Percentiles rank a stretch among this genome's conserved stretches.
Evolutionary conservation across 1,284 basidiomycete genomes (phyloP).

Genomic region (Coriolopsis trogii): DNA sequence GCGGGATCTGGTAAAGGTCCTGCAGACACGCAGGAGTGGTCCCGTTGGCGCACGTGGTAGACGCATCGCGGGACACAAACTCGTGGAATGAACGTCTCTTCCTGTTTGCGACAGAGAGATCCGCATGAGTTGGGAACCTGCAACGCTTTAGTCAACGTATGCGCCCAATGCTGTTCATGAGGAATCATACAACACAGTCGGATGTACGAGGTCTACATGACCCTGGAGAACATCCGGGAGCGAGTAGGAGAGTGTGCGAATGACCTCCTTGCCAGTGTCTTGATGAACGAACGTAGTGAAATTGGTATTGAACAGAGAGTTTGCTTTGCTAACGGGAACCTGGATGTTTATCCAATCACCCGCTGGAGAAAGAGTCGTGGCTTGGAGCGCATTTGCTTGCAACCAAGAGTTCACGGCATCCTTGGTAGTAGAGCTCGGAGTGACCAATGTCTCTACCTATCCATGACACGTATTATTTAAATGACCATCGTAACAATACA

Average conservation of each 20-base stretch:
- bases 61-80: slow-evolving; percentile 49
- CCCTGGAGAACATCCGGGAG: slow-evolving; percentile 39
- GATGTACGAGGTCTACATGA: slow-evolving; percentile 43
- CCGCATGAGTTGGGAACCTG: neutral
- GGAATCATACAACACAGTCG: slow-evolving; percentile 28
- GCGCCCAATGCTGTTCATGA: neutral
- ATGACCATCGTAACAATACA: neutral
- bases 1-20: slow-evolving; percentile 51
- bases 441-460: slow-evolving; percentile 41
- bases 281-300: slow-evolving; percentile 42
- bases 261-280: slow-evolving; percentile 30
- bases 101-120: neutral
- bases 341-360: slow-evolving; percentile 46
- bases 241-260: slow-evolving; percentile 45
- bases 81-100: too few species aligned
- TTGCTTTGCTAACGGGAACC: slow-evolving; percentile 40
- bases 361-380: slow-evolving; percentile 33
- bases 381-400: slow-evolving; percentile 35
- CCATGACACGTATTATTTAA: too few species aligned
- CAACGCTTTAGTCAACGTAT: neutral
- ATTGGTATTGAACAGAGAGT: slow-evolving; percentile 38
- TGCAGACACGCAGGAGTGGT: slow-evolving; percentile 59
- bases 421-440: slow-evolving; percentile 37
- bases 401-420: slow-evolving; percentile 41
- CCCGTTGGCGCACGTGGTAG: slow-evolving; percentile 28